A percentile compares a stretch with the other conserved stretches of the same genome.
Conservation (phyloP, 441 rosid genomes). For the Kokia cookei region DNA sequence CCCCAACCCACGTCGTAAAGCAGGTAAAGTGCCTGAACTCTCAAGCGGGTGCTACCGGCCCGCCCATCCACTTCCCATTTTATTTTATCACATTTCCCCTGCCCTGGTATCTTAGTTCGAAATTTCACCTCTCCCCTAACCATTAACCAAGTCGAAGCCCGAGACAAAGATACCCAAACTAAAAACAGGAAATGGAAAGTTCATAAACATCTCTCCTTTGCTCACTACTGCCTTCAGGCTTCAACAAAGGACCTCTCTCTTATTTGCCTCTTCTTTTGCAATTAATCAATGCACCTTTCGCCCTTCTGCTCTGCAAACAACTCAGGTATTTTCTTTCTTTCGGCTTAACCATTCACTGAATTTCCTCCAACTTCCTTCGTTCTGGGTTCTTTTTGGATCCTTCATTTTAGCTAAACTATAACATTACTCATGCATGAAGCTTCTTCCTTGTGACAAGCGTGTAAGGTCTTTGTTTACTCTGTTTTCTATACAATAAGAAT, state of each 20-base stretch:
- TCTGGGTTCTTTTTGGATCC: not conserved
- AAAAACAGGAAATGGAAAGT: not conserved
- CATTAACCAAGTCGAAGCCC: not conserved
- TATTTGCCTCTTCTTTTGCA: conserved; percentile 14
- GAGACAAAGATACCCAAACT: not conserved
- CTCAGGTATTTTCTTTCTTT: conserved; percentile 9
- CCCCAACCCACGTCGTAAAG: not conserved
- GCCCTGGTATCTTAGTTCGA: not conserved
- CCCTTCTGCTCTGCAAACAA: not conserved
- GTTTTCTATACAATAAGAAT: not conserved
- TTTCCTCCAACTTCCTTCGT: not conserved
- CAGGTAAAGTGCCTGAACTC: not conserved
- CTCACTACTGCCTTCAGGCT: not conserved
- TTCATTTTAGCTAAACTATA: not conserved
- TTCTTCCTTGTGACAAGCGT: not conserved
- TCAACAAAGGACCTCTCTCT: not conserved
- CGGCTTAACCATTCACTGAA: not conserved
- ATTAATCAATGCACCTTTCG: conserved; percentile 28
- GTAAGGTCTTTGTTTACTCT: not conserved
- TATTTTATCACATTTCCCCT: not conserved
- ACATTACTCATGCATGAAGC: not conserved
- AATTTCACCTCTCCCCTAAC: not conserved
- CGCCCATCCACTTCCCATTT: not conserved
- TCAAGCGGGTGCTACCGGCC: not conserved
- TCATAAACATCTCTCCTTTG: not conserved